Evolutionary conservation across 2,329 filamentous ascomycete species (phyloP).

Genomic region (Colletotrichum salicis): DNA sequence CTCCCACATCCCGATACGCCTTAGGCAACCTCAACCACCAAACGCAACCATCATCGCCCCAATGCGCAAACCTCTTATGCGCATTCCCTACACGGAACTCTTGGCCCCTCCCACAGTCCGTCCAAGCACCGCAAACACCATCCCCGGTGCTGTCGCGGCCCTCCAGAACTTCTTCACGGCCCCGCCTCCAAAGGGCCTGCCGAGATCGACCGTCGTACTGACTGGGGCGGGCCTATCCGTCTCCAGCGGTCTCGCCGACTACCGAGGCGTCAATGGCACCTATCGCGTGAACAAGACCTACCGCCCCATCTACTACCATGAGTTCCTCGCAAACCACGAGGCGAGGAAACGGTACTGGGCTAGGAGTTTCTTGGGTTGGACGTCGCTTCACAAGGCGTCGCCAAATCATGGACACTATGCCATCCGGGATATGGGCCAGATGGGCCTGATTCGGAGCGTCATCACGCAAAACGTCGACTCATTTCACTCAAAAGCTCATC

Average conservation of each 20-base stretch:
- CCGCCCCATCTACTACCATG: constrained; percentile 90
- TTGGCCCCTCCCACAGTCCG: constrained; percentile 80
- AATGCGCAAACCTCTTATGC: constrained; percentile 79
- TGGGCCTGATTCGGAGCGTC: constrained; percentile 80
- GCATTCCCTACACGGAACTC: constrained; percentile 90
- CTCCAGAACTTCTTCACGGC: constrained; percentile 80
- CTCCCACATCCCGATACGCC: constrained; percentile 32
- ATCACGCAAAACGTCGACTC: constrained; percentile 98
- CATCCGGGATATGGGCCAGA: constrained; percentile 74
- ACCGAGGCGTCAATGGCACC: constrained; percentile 88
- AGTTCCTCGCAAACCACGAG: constrained; percentile 85
- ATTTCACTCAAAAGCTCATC: constrained; percentile 84
- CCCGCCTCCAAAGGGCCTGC: constrained; percentile 61
- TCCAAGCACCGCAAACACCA: constrained; percentile 75
- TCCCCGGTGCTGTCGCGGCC: constrained; percentile 79
- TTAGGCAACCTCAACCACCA: constrained; percentile 13
- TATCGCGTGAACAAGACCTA: constrained; percentile 93
- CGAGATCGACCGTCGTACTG: constrained; percentile 60
- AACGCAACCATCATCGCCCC: constrained; percentile 12
- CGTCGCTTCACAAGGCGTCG: constrained; percentile 78
- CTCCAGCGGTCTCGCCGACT: constrained; percentile 91
- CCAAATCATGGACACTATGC: constrained; percentile 86
- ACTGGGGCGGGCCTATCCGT: constrained; percentile 94
- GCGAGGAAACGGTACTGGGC: constrained; percentile 96
- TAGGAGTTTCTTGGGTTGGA: constrained; percentile 92